Evolutionary conservation across 148 eudicot genomes (phyloP), one percentile per base, ranked within the genome.

Genomic region (Polygonum maritimum): DNA sequence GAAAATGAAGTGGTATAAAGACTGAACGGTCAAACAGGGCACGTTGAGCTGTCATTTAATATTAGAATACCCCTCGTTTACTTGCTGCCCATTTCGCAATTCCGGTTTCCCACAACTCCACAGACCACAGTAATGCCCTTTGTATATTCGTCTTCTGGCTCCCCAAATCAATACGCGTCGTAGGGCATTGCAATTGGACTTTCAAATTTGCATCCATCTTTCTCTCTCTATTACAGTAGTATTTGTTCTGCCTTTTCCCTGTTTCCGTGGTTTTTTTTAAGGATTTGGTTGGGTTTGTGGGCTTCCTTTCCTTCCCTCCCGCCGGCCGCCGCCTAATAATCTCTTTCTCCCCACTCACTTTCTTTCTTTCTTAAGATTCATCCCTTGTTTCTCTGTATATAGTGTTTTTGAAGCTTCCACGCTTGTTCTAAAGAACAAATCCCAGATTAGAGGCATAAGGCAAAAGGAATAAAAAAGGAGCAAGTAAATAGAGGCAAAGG

Each of bases 291-390:
- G 71, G 33, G n/a, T 60, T 60, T 15, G 44, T 67, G 41, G 44
- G 45, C 71, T 15, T 67, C 71, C 71, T 35, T 15, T 67, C 71
- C 71, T 35, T 19, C 45, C 16, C 71, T 67, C 71, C 71, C 71
- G 19, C 71, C 71, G 71, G 71, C 71, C 44, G 71, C 71, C 71
- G 45, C 9, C 19, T 67, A 67, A 7, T 67, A 19, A 15, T 44
- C 47, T 44, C 47, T 44, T 44, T 44, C 47, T 44, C 9, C 39
- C 41, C 16, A 12, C 16, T 31, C 12, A 11, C 15, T 31, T 60
- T 31, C 38, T 10, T 60, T 60, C 15, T 13, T 14, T 19, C 39
- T 12, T 16, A 15, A 36, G n/a, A 67, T 16, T 67, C 22, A 36
- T 67, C 36, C 44, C 71, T 67, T 67, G 19, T 38, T 67, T 35